phyloP scores from a whole-genome alignment of 2,329 filamentous ascomycete genomes.

The Dactylonectria macrodidyma region DNA sequence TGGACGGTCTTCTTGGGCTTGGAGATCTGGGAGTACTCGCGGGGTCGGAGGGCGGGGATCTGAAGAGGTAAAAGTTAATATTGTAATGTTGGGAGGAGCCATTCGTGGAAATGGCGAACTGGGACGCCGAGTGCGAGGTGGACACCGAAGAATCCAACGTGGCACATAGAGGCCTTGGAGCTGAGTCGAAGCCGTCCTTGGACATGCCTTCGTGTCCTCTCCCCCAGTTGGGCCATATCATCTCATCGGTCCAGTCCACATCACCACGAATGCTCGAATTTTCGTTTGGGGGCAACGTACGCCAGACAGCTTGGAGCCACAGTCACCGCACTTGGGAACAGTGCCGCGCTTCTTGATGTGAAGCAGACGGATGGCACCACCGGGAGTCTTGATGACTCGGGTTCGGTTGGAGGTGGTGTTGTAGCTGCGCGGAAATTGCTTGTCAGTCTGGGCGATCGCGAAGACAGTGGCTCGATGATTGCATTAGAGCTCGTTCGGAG shows the following conservation, averaged over 20 bases:
- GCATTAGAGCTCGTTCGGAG: slow-evolving; percentile 40
- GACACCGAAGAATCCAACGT: neutral
- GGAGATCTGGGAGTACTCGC: slow-evolving; percentile 97
- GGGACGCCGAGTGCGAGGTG: slow-evolving; percentile 3
- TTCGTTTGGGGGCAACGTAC: slow-evolving; percentile 75
- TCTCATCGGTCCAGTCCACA: slow-evolving; percentile 31
- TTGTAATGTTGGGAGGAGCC: slow-evolving; percentile 4
- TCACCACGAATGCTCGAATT: slow-evolving; percentile 33
- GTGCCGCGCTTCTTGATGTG: slow-evolving; percentile 99
- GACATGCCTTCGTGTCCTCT: slow-evolving; percentile 5
- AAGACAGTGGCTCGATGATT: slow-evolving; percentile 33
- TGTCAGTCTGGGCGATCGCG: slow-evolving; percentile 43
- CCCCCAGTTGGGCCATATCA: slow-evolving; percentile 16
- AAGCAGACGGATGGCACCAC: slow-evolving; percentile 94
- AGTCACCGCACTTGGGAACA: slow-evolving; percentile 99
- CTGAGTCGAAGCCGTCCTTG: neutral
- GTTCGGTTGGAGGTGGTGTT: slow-evolving; percentile 99
- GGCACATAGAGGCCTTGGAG: neutral
- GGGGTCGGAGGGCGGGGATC: slow-evolving; percentile 96
- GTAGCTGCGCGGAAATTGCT: slow-evolving; percentile 74
- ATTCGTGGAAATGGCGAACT: slow-evolving; percentile 32
- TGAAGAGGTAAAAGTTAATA: slow-evolving; percentile 55
- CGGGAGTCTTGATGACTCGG: slow-evolving; percentile 95
- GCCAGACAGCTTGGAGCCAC: slow-evolving; percentile 96
- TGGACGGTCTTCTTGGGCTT: slow-evolving; percentile 99